Evolutionary conservation across 208 protist genomes (phyloP).

Genomic region (Wallacemonas sp.): DNA sequence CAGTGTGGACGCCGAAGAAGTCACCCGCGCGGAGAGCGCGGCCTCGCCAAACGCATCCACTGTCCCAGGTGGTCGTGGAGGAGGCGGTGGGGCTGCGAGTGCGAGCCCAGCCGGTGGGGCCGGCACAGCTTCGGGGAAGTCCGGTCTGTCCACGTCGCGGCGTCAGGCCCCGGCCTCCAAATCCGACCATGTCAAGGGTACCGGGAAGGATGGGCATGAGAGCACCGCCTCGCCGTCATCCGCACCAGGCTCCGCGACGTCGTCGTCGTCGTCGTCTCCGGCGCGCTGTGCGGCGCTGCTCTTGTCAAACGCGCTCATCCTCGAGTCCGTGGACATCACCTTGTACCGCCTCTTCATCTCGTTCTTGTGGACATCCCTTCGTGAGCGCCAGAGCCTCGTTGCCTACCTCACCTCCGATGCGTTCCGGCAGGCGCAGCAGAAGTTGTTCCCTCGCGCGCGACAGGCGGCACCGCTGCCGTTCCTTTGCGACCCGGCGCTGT

Average conservation of each 20-base stretch:
- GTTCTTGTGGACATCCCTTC: constrained; percentile 41
- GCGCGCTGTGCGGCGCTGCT: constrained; percentile 53
- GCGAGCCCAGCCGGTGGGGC: too few species aligned
- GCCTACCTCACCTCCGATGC: constrained; percentile 46
- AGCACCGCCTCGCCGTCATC: not conserved
- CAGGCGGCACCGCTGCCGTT: constrained; percentile 16
- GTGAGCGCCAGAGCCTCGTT: constrained; percentile 51
- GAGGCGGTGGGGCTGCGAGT: too few species aligned
- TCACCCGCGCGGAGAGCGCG: constrained; percentile 19
- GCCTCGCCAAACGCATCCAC: too few species aligned
- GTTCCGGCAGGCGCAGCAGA: constrained; percentile 40
- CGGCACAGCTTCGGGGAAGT: too few species aligned
- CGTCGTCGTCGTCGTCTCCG: not conserved
- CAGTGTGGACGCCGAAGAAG: constrained; percentile 10
- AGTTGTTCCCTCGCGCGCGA: constrained; percentile 31
- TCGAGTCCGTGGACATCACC: constrained; percentile 68
- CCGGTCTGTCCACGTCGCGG: too few species aligned
- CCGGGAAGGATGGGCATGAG: too few species aligned
- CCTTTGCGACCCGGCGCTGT: constrained; percentile 34
- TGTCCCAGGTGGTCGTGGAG: too few species aligned
- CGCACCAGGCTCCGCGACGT: too few species aligned
- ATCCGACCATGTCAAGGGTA: too few species aligned
- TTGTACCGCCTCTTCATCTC: constrained; percentile 53
- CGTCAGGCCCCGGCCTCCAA: too few species aligned
- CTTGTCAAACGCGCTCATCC: constrained; percentile 67